These are phyloP conservation scores for Conidiobolus coronatus DNA, from an alignment of 371 early-diverging fungal species.

Conservation along the genomic window DNA sequence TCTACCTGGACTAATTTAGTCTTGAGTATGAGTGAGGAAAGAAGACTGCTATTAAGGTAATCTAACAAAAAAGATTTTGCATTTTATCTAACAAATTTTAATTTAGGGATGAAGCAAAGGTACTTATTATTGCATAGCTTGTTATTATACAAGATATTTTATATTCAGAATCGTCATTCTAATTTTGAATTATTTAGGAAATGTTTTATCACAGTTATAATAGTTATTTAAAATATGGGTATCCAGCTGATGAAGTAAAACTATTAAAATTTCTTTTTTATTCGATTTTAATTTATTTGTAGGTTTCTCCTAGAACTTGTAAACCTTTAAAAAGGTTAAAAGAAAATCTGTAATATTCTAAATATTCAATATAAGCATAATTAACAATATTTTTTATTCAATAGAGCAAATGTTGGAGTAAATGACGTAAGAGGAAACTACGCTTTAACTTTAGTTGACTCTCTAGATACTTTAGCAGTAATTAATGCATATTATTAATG, in stretches of 20 bases:
- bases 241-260: slow-evolving; percentile 68
- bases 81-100: too few species aligned
- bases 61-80: too few species aligned
- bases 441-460: slow-evolving; percentile 73
- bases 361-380: slow-evolving; percentile 4
- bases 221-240: slow-evolving; percentile 64
- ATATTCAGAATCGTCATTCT: too few species aligned
- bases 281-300: not conserved
- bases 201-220: slow-evolving; percentile 76
- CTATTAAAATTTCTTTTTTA: not conserved
- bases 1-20: too few species aligned
- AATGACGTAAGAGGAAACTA: slow-evolving; percentile 88
- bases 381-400: not conserved
- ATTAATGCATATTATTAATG: not conserved
- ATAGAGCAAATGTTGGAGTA: slow-evolving; percentile 27
- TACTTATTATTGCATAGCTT: too few species aligned
- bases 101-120: too few species aligned
- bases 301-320: slow-evolving; percentile 69
- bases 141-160: too few species aligned
- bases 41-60: too few species aligned
- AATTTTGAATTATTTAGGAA: too few species aligned
- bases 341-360: slow-evolving; percentile 26
- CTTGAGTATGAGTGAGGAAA: too few species aligned
- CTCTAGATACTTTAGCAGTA: slow-evolving; percentile 66
- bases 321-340: slow-evolving; percentile 54